These are phyloP conservation scores for Trypanosomatidae sp. DNA, from an alignment of 208 protist species.

Conservation along the genomic window DNA sequence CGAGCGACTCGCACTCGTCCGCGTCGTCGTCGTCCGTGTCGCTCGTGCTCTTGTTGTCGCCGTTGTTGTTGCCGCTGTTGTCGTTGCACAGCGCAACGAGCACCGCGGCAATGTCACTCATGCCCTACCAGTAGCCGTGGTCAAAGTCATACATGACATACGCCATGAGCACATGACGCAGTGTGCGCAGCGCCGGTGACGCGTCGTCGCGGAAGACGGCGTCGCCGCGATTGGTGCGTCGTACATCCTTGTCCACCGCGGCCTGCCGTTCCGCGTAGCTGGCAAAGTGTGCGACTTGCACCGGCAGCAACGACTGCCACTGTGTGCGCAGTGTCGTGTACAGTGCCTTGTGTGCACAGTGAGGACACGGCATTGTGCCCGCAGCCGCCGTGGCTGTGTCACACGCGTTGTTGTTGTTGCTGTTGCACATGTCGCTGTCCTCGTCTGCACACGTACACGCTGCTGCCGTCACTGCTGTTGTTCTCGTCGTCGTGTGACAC, in stretches of 20 bases:
- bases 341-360: too few species aligned
- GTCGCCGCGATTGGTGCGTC: constrained; percentile 64
- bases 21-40: too few species aligned
- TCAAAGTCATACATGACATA: constrained; percentile 87
- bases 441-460: too few species aligned
- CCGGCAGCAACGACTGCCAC: constrained; percentile 54
- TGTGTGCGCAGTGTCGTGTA: too few species aligned
- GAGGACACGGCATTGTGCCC: too few species aligned
- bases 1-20: constrained; percentile 15
- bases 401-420: too few species aligned
- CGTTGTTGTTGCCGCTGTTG: too few species aligned
- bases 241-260: constrained; percentile 81
- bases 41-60: too few species aligned
- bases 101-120: constrained; percentile 78
- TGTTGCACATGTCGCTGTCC: too few species aligned
- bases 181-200: constrained; percentile 19
- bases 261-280: constrained; percentile 30
- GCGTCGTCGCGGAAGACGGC: constrained; percentile 25
- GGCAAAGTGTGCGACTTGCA: constrained; percentile 54
- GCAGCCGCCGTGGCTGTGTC: too few species aligned
- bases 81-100: too few species aligned
- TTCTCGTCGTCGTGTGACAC: not conserved
- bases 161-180: constrained; percentile 67
- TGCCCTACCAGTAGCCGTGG: constrained; percentile 85
- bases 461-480: not conserved